Evolutionary conservation across 176 grass and related monocot species (phyloP).

Genomic region (Phoenix dactylifera): DNA sequence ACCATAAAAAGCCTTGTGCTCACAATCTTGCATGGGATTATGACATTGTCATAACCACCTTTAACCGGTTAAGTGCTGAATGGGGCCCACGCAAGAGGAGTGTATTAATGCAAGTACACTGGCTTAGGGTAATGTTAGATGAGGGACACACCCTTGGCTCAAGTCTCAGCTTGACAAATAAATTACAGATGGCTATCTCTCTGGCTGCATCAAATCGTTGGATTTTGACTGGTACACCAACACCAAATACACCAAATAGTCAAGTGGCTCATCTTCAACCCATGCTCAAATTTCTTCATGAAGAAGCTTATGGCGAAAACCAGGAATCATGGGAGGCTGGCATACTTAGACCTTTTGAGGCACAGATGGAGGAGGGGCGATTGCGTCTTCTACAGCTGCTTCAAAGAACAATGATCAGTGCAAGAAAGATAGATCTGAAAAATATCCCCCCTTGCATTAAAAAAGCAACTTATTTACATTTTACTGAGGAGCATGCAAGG

Average conservation of each 20-base stretch:
- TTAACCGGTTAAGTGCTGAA: conserved; percentile 83
- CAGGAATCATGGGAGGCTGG: conserved; percentile 75
- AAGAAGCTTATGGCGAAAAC: conserved; percentile 76
- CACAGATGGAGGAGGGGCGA: conserved; percentile 60
- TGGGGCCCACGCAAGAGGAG: conserved; percentile 79
- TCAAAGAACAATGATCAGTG: conserved; percentile 88
- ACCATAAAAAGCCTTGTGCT: conserved; percentile 58
- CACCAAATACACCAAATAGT: conserved; percentile 87
- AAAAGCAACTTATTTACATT: conserved; percentile 61
- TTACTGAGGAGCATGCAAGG: conserved; percentile 72
- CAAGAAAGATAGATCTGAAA: conserved; percentile 82
- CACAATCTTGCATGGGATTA: conserved; percentile 92
- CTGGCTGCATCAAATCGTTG: conserved; percentile 84
- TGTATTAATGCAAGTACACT: conserved; percentile 81
- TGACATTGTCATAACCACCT: conserved; percentile 91
- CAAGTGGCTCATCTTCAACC: conserved; percentile 88
- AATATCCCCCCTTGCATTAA: conserved; percentile 91
- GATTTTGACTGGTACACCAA: conserved; percentile 98
- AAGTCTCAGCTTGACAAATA: conserved; percentile 82
- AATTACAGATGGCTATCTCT: conserved; percentile 88
- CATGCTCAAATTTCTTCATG: conserved; percentile 97
- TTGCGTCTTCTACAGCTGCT: conserved; percentile 61
- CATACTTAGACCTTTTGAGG: conserved; percentile 80
- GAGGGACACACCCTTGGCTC: conserved; percentile 98
- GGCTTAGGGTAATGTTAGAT: conserved; percentile 85